Conservation (phyloP, 768 basidiomycete genomes). For the Coprinopsis marcescibilis region DNA sequence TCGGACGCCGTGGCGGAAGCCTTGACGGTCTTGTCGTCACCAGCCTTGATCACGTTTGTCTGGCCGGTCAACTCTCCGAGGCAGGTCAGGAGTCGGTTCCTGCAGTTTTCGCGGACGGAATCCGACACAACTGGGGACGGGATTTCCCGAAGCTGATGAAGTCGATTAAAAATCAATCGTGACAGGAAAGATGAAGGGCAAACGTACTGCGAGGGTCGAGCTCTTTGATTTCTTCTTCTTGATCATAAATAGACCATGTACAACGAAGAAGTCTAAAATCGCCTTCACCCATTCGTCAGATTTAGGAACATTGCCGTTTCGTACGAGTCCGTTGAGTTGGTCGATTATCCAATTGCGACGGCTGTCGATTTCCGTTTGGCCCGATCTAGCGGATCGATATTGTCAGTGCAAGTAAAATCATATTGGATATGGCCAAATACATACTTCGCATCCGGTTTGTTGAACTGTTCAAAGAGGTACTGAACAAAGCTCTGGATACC, state of each 20-base stretch:
- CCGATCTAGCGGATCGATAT: constrained; percentile 36
- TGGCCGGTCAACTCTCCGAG: constrained; percentile 70
- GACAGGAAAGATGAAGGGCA: background rate
- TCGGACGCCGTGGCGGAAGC: constrained; percentile 58
- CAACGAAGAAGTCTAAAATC: constrained; percentile 74
- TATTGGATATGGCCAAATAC: constrained; percentile 12
- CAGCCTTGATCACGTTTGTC: constrained; percentile 43
- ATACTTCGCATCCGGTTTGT: constrained; percentile 45
- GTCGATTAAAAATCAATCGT: background rate
- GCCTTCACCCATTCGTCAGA: constrained; percentile 70
- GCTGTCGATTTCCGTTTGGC: constrained; percentile 39
- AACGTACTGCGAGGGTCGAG: constrained; percentile 50
- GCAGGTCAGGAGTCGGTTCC: constrained; percentile 63
- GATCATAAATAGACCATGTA: constrained; percentile 77
- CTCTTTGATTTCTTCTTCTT: constrained; percentile 71
- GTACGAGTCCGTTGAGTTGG: constrained; percentile 72
- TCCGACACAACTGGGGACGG: constrained; percentile 74
- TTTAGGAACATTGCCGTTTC: constrained; percentile 75
- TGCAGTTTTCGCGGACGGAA: constrained; percentile 57
- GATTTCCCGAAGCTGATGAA: constrained; percentile 48
- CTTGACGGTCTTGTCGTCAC: constrained; percentile 55
- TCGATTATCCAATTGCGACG: constrained; percentile 81
- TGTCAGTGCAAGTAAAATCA: constrained; percentile 2
- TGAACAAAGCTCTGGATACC: constrained; percentile 76
- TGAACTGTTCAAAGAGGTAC: constrained; percentile 61